These are phyloP conservation scores for Quercus aquifolioides DNA, from an alignment of 306 rosid species.

Conservation along the genomic window DNA sequence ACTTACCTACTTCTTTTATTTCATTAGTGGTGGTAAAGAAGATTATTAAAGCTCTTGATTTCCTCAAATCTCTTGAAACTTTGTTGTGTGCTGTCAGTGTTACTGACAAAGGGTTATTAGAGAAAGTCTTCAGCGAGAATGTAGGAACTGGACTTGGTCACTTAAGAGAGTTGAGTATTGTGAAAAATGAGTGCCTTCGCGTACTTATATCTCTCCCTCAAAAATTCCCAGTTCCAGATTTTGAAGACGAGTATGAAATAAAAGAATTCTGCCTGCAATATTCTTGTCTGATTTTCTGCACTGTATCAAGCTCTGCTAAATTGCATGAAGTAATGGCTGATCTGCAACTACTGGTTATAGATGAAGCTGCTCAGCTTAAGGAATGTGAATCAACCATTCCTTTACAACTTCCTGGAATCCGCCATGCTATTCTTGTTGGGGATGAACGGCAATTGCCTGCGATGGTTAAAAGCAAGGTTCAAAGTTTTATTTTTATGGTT, in stretches of 20 bases:
- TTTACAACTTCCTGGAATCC: conserved; percentile 30
- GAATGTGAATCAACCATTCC: conserved; percentile 47
- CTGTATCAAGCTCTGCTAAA: conserved; percentile 30
- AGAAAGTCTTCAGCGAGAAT: neutral
- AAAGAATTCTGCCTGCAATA: conserved; percentile 35
- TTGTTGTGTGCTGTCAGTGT: neutral
- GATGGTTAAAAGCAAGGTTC: conserved; percentile 36
- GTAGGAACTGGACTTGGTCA: neutral
- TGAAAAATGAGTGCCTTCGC: conserved; percentile 4
- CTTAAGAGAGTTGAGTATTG: conserved; percentile 5
- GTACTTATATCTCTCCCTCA: conserved; percentile 25
- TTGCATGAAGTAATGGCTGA: conserved; percentile 7
- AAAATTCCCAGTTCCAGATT: conserved; percentile 10
- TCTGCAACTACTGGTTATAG: conserved; percentile 25
- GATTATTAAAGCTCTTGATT: conserved; percentile 30
- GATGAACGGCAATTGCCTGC: conserved; percentile 45
- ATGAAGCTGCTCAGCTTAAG: conserved; percentile 44
- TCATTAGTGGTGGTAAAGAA: conserved; percentile 16
- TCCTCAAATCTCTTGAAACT: conserved; percentile 15
- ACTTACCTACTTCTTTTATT: conserved; percentile 48
- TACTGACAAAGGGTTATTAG: conserved; percentile 4
- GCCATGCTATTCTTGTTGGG: conserved; percentile 36
- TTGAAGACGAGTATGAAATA: neutral
- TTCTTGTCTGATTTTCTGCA: conserved; percentile 52
- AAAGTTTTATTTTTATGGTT: neutral